Evolutionary conservation across 139 green algal species (phyloP).

Genomic region (Zygnema circumcarinatum): DNA sequence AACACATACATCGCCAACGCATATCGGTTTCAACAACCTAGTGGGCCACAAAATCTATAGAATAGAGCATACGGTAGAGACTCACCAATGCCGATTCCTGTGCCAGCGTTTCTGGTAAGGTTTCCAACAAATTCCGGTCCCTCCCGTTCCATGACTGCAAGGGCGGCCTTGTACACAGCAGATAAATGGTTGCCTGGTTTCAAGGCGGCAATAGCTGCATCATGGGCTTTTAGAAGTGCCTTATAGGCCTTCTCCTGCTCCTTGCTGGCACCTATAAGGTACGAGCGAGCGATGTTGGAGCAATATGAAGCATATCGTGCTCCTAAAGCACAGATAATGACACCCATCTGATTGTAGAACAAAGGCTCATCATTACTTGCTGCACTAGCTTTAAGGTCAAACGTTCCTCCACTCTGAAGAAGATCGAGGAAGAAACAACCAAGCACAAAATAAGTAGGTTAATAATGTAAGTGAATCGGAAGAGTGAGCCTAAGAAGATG

Average conservation of each 20-base stretch:
- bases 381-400: slow-evolving; percentile 73
- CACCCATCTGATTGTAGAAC: slow-evolving; percentile 69
- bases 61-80: background rate
- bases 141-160: slow-evolving; percentile 54
- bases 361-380: slow-evolving; percentile 69
- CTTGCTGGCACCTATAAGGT: slow-evolving; percentile 86
- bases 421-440: slow-evolving; percentile 66
- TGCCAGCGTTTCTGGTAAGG: slow-evolving; percentile 87
- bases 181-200: slow-evolving; percentile 51
- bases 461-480: no score
- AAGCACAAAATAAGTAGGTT: no score
- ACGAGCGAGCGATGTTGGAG: slow-evolving; percentile 86
- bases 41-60: no score
- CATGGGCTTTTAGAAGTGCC: slow-evolving; percentile 75
- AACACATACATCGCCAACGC: no score
- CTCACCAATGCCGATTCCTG: slow-evolving; percentile 78
- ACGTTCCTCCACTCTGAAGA: slow-evolving; percentile 46
- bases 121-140: slow-evolving; percentile 73
- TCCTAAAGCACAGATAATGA: slow-evolving; percentile 76
- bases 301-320: slow-evolving; percentile 91
- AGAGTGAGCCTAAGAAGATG: no score
- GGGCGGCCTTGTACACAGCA: slow-evolving; percentile 50
- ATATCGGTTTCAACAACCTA: no score
- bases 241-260: slow-evolving; percentile 70
- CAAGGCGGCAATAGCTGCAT: slow-evolving; percentile 77